Base-by-base conservation (phyloP, 495 filamentous ascomycete genomes). In the Aspergillus biplanus region DNA sequence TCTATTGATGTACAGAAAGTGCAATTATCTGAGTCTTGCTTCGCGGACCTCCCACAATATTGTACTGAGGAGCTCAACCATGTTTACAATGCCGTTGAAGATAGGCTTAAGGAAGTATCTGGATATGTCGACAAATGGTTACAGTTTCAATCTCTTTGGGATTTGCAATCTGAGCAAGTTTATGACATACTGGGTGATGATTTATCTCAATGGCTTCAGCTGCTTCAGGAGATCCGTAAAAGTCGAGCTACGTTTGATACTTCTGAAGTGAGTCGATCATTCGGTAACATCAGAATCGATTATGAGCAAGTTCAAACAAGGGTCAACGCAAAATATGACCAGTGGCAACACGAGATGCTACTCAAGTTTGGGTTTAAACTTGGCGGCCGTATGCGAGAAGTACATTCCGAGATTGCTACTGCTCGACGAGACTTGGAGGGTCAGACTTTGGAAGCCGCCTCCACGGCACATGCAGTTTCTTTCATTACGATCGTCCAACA, bases 401-500 rank as follows among this genome's bases (percentile, higher is more conserved):
- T 96, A 3, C 89, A 93, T 66, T 86, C 89, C 7, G 93, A 97
- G 61, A 87, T 97, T 62, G 91, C 95, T 69, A 90, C 90, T 76
- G 91, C 94, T 34, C 85, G 92, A 7, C 85, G 88, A 59, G 93
- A 97, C 69, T 79, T 99, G 21, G 96, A 99, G 74, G 87, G 87
- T 16, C 92, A 96, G 71, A 90, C 92, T 16, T 83, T 98, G 63
- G 92, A 96, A 70, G 92, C 92, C 39, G 92, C 90, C 16, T 97
- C 94, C 5, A 99, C 95, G 0, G 92, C 92, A 4, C 92, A 97
- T 72, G 96, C 96, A 12, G 96, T 99, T 13, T 90, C 93, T 33
- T 99, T 98, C 78, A 99, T 99, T 70, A 98, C 95, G 0, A 92
- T 92, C 58, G 95, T 99, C 9, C 96, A 99, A 75, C 91, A 90